phyloP scores from a whole-genome alignment of 257 asterid genomes.

The Solanum rostratum region DNA sequence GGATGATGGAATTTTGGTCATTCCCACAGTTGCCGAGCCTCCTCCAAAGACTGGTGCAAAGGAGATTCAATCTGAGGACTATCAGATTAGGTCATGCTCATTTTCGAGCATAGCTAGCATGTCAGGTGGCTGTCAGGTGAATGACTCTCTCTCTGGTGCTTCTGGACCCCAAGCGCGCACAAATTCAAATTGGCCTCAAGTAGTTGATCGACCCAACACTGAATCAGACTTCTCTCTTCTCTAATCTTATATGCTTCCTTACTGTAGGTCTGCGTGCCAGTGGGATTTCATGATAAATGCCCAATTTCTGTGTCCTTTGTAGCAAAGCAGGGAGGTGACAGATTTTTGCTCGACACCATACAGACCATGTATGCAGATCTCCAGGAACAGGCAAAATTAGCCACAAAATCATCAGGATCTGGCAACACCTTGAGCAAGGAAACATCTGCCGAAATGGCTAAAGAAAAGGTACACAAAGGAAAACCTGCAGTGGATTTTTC shows the following conservation, averaged over 20 bases:
- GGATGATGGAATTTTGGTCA: constrained; percentile 86
- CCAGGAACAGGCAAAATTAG: constrained; percentile 49
- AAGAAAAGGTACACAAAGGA: constrained; percentile 56
- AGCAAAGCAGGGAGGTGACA: constrained; percentile 90
- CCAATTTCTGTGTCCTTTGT: constrained; percentile 77
- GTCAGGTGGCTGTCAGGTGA: constrained; percentile 99
- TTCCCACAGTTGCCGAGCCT: constrained; percentile 63
- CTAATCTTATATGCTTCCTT: neutral
- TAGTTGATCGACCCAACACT: neutral
- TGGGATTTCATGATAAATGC: constrained; percentile 71
- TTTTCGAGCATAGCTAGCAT: constrained; percentile 82
- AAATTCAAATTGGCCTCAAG: neutral
- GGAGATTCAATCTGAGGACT: constrained; percentile 53
- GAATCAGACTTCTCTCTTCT: neutral
- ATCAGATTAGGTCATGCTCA: constrained; percentile 37
- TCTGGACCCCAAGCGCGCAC: neutral
- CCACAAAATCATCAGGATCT: constrained; percentile 37
- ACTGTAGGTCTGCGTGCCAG: constrained; percentile 63
- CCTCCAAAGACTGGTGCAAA: constrained; percentile 85
- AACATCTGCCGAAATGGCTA: constrained; percentile 84
- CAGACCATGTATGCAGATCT: constrained; percentile 52
- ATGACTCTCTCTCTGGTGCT: neutral
- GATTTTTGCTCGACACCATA: constrained; percentile 70
- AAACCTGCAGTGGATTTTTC: neutral
- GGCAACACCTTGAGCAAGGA: constrained; percentile 40